These are phyloP conservation scores for Cucurbita pepo DNA, from an alignment of 306 rosid species.

Conservation along the genomic window DNA sequence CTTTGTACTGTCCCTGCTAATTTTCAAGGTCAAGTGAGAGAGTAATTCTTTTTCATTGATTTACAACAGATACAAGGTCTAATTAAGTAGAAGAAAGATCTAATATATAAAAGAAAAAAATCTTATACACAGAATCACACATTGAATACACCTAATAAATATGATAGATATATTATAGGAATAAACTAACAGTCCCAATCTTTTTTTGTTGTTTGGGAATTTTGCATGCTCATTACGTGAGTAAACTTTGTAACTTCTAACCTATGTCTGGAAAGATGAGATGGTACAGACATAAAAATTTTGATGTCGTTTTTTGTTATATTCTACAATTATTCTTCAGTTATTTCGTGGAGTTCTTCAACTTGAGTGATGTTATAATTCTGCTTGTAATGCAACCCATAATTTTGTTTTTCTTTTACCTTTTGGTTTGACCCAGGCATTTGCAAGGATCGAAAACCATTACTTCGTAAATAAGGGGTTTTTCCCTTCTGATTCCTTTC, in stretches of 20 bases:
- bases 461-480: conserved; percentile 74
- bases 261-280: not conserved
- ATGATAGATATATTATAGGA: no score
- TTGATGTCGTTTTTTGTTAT: not conserved
- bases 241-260: not conserved
- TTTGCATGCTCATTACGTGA: not conserved
- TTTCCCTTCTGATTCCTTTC: conserved; percentile 69
- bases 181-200: no score
- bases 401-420: not conserved
- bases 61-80: no score
- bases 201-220: not conserved
- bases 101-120: no score
- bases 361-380: conserved; percentile 4
- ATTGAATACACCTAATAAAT: no score
- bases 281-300: not conserved
- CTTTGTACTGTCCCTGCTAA: not conserved
- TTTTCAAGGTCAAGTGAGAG: no score
- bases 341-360: not conserved
- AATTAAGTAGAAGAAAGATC: no score
- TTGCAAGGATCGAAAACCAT: conserved; percentile 95
- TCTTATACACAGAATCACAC: no score
- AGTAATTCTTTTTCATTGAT: no score
- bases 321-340: not conserved
- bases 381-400: not conserved
- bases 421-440: conserved; percentile 46